Percentiles rank a stretch among this genome's conserved stretches.
phyloP scores from a whole-genome alignment of 2,329 filamentous ascomycete genomes.

The Phaeosphaeriaceae sp. region DNA sequence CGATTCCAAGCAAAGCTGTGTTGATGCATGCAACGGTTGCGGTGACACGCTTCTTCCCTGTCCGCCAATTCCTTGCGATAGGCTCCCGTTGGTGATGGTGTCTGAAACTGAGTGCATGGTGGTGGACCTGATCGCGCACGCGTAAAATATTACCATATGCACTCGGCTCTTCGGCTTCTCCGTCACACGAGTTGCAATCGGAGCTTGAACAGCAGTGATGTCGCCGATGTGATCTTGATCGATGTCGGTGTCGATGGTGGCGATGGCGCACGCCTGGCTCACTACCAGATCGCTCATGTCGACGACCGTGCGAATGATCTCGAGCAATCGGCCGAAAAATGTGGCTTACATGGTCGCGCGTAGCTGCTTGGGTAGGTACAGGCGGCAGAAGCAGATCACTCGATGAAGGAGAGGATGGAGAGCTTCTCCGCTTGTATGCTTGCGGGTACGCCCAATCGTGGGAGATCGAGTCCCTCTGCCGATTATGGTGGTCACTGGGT shows the following conservation, averaged over 20 bases:
- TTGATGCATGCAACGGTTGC: conserved; percentile 76
- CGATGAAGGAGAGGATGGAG: conserved; percentile 18
- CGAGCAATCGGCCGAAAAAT: conserved; percentile 36
- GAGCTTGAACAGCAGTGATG: conserved; percentile 15
- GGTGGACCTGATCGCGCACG: conserved; percentile 32
- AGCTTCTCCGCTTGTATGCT: conserved; percentile 2
- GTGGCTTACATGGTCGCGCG: conserved; percentile 40
- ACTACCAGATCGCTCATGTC: conserved; percentile 16
- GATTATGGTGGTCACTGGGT: conserved; percentile 10
- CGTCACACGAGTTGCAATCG: conserved; percentile 26
- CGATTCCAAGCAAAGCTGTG: conserved; percentile 73
- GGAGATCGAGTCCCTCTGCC: conserved; percentile 22
- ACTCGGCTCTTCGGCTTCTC: conserved; percentile 12
- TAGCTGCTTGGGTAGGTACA: conserved; percentile 22
- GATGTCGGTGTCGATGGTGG: conserved; percentile 20
- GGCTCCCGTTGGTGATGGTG: conserved; percentile 65
- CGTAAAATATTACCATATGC: conserved; percentile 27
- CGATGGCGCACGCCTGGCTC: conserved; percentile 5
- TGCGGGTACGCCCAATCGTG: conserved; percentile 41
- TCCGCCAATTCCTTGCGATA: conserved; percentile 76
- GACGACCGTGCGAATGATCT: conserved; percentile 35
- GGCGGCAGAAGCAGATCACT: conserved; percentile 33
- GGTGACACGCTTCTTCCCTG: conserved; percentile 71
- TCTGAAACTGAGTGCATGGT: conserved; percentile 52
- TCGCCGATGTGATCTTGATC: conserved; percentile 10